These are phyloP conservation scores for Penicillium argentinense DNA, from an alignment of 495 filamentous ascomycete genomes.

Conservation along the genomic window DNA sequence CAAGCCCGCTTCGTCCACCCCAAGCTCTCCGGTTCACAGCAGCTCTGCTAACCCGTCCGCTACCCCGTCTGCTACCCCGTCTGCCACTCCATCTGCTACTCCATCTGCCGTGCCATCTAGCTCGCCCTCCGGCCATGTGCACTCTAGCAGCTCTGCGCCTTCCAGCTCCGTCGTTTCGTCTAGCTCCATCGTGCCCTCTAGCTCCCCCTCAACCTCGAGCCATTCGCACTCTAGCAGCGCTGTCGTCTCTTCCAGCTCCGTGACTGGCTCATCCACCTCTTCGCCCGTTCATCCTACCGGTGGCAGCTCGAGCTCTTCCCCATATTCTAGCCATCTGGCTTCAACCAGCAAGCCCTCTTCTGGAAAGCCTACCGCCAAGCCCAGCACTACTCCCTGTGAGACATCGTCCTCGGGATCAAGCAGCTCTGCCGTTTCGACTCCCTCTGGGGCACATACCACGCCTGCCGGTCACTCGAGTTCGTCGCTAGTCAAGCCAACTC, in stretches of 20 bases:
- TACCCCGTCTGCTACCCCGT: conserved; percentile 7
- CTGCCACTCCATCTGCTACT: not conserved
- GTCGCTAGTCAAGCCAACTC: conserved; percentile 1
- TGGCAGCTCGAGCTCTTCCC: too few relatives aligned
- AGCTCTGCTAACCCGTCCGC: conserved; percentile 7
- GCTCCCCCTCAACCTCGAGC: conserved; percentile 6
- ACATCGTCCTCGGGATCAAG: not conserved
- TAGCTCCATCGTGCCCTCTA: conserved; percentile 4
- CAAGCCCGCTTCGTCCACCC: conserved; percentile 11
- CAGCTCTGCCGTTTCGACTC: not conserved
- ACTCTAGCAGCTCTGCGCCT: conserved; percentile 6
- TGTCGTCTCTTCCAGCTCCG: not conserved
- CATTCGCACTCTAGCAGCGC: conserved; percentile 1
- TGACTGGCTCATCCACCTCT: not conserved
- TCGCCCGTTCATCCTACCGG: not conserved
- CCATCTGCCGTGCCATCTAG: not conserved
- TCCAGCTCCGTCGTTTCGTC: conserved; percentile 15
- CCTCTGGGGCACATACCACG: conserved; percentile 1
- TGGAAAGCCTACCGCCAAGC: not conserved
- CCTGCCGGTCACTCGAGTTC: conserved; percentile 6
- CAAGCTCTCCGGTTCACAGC: conserved; percentile 18
- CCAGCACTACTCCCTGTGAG: not conserved
- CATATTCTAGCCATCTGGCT: not conserved
- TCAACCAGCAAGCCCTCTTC: not conserved
- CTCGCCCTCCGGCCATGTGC: not conserved